Base-by-base conservation (phyloP, 352 stramenopile species). In the Aphanomyces invadans region DNA sequence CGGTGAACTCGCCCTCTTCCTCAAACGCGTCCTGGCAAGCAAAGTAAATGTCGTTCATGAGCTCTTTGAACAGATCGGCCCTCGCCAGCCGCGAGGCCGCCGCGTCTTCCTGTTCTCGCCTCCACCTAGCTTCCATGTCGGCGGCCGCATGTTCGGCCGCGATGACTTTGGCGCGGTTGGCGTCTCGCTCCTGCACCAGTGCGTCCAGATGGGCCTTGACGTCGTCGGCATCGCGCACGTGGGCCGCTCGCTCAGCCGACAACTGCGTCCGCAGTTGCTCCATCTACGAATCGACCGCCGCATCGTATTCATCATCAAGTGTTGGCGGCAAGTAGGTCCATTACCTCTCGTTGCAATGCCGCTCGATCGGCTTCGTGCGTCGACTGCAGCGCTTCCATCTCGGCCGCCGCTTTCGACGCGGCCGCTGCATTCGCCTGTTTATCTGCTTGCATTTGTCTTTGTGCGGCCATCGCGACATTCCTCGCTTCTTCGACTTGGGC, bases 1-100 rank as follows among this genome's bases (percentile, higher is more conserved):
- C 83, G 9, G 81, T 89, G 60, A 90, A 92, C 69, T 92, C 83
- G 2, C 74, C 80, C 23, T 92, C 83, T 72, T 92, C 83, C 33
- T 92, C 83, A 45, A 92, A 92, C 9, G 81, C 81, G 62, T 92
- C 81, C 65, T 92, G 83, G 70, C 88, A 92, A 38, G 88, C 78
- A 64, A 90, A 90, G 73, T 92, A 92, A 62, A 92, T 86, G 70
- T 90, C 83, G 80, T 92, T 90, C 83, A 92, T 92, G 65, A 88
- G 85, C 68, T 89, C 83, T 69, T 92, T 92, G 45, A 92, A 76
- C 26, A 90, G 62, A 52, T 87, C 80, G 55, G 76, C 87, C 19
- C 49, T 52, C 88, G 62, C 38, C 77, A 78, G 11, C 75, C 73
- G 48, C 81, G 80, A 57, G 88, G 80, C 32, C 83, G 76, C 52